phyloP scores from a whole-genome alignment of 371 early-diverging fungal genomes.

The Batkoa obscura region DNA sequence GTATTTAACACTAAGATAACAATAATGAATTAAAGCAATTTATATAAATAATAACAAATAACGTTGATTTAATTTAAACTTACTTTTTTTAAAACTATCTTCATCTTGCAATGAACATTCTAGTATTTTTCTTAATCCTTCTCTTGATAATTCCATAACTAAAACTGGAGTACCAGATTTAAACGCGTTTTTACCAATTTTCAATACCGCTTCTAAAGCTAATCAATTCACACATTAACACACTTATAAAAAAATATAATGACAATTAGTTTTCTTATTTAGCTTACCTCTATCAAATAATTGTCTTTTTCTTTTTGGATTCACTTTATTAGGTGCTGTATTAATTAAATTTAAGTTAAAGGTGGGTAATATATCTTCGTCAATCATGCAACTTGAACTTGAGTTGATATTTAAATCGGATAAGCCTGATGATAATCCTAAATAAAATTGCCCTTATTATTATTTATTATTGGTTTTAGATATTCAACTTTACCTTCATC shows the following conservation, averaged over 20 bases:
- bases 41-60: too few relatives aligned
- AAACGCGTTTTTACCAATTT: not conserved
- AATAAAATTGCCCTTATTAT: too few relatives aligned
- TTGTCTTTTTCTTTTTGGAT: not conserved
- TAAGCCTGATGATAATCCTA: too few relatives aligned
- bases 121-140: not conserved
- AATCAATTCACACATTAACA: not conserved
- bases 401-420: too few relatives aligned
- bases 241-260: not conserved
- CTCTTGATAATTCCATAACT: not conserved
- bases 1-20: not conserved
- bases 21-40: not conserved
- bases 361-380: not conserved
- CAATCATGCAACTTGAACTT: too few relatives aligned
- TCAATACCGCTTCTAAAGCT: not conserved
- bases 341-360: not conserved
- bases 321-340: not conserved
- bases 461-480: too few relatives aligned
- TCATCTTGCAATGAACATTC: not conserved
- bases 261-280: not conserved
- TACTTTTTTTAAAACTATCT: constrained; percentile 1
- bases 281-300: not conserved
- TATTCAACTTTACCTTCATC: too few relatives aligned
- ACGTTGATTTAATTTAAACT: not conserved
- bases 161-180: not conserved